Base-by-base conservation (phyloP, 169 alveolate genomes). In the Sarcocystis neurona region DNA sequence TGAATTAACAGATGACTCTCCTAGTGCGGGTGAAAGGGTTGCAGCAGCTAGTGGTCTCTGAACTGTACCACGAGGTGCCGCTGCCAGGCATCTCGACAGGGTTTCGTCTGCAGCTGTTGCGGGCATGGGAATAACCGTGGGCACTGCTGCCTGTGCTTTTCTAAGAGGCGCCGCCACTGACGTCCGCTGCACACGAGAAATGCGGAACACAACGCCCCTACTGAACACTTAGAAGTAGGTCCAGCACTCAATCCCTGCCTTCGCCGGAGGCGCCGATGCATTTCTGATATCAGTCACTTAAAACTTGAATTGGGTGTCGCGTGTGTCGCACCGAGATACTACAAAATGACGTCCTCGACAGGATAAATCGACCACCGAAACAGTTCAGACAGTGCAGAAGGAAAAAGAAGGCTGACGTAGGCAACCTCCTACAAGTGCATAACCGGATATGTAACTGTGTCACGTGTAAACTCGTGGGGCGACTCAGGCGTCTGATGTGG, bases 91-190 rank as follows among this genome's bases (percentile, higher is more conserved):
- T 37, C 41, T 37, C 0, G 82, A 30, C 1, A 72, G 20, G 39
- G 82, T 56, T 56, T 72, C 58, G 5, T 72, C 82, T 30, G 34
- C 82, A 0, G 82, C 82, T 56, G 82, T 72, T 56, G 20, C 34
- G 43, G 44, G 37, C 46, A 48, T 15, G 60, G 27, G 27, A 48
- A 10, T 10, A 48, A 15, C 6, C 60, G 48, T 32, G 2, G n/a
- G 79, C 2, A 2, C 1, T 68, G 79, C 47, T 68, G 2, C 34
- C 44, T 68, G 44, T 30, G 18, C 18, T 46, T 18, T 68, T 30
- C 4, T 3, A 6, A 3, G 34, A 5, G 47, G 18, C 79, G 34
- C 46, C 18, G 48, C 30, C 77, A 6, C 30, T 5, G 77, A 63
- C 10, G 10, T 20, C 79, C 8, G 30, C 2, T 10, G 43, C 44